These are phyloP conservation scores for Ogataea pignaliae DNA, from an alignment of 805 yeast genomes.

Conservation along the genomic window DNA sequence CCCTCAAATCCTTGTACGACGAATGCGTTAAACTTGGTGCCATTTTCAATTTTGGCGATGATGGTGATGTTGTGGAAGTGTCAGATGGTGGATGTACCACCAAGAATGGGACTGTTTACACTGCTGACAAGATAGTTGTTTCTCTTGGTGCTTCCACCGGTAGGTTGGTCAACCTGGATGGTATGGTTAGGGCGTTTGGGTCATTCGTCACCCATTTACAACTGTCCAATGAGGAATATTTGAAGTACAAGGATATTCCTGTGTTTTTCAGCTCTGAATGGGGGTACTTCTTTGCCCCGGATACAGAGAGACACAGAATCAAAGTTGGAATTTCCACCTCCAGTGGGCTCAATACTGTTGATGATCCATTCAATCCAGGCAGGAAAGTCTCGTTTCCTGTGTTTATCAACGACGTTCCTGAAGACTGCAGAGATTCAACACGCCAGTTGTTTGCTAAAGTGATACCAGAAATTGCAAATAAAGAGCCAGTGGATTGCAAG, in stretches of 20 bases:
- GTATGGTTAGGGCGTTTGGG: conserved; percentile 34
- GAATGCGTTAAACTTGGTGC: conserved; percentile 17
- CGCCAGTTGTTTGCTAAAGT: conserved; percentile 22
- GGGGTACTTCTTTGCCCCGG: conserved; percentile 48
- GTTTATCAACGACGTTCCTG: conserved; percentile 24
- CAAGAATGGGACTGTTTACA: conserved; percentile 22
- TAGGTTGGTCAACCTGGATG: conserved; percentile 25
- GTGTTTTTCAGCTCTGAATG: conserved; percentile 37
- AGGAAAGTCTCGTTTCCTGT: conserved; percentile 28
- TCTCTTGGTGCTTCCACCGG: conserved; percentile 37
- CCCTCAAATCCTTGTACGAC: conserved; percentile 19
- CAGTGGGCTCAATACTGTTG: conserved; percentile 24
- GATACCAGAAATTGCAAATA: conserved; percentile 35
- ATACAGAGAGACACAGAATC: conserved; percentile 29
- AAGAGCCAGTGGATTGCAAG: conserved; percentile 27
- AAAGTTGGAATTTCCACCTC: conserved; percentile 34
- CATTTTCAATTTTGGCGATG: conserved; percentile 17
- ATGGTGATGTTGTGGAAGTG: conserved; percentile 8
- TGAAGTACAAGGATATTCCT: conserved; percentile 34
- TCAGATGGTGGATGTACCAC: conserved; percentile 7
- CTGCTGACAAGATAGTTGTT: conserved; percentile 30
- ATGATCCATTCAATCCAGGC: conserved; percentile 25
- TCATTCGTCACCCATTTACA: conserved; percentile 34
- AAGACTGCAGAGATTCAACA: conserved; percentile 29
- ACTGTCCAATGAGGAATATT: conserved; percentile 32